Percentiles rank a stretch among this genome's conserved stretches.
These are phyloP conservation scores for Capronia epimyces DNA, from an alignment of 2,329 filamentous ascomycete genomes.

Conservation along the genomic window DNA sequence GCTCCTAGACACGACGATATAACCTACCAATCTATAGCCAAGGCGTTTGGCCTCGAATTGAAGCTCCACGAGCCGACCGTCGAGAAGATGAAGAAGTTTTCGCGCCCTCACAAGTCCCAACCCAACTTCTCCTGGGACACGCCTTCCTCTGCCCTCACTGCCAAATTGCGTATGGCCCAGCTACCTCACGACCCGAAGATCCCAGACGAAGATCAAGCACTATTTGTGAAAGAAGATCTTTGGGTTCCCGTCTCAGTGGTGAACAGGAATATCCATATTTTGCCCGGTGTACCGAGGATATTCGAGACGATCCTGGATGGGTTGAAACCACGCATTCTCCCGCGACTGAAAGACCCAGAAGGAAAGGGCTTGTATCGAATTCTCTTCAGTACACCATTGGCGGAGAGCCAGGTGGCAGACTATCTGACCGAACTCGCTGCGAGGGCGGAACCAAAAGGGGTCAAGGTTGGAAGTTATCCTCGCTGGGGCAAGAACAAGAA, in stretches of 20 bases:
- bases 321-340: slow-evolving; percentile 63
- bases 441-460: slow-evolving; percentile 65
- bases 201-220: slow-evolving; percentile 62
- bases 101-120: slow-evolving; percentile 66
- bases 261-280: slow-evolving; percentile 87
- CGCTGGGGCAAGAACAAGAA: slow-evolving; percentile 83
- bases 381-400: slow-evolving; percentile 77
- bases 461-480: slow-evolving; percentile 95
- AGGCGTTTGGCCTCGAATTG: slow-evolving; percentile 73
- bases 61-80: slow-evolving; percentile 72
- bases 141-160: slow-evolving; percentile 69
- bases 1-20: slow-evolving; percentile 82
- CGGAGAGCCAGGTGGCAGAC: slow-evolving; percentile 77
- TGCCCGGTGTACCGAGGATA: slow-evolving; percentile 80
- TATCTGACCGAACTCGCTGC: slow-evolving; percentile 76
- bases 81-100: slow-evolving; percentile 75
- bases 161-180: slow-evolving; percentile 85
- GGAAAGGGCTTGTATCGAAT: slow-evolving; percentile 74
- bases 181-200: slow-evolving; percentile 68
- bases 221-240: slow-evolving; percentile 73
- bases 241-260: slow-evolving; percentile 90
- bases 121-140: slow-evolving; percentile 77
- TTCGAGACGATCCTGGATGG: slow-evolving; percentile 76
- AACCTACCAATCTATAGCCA: slow-evolving; percentile 89
- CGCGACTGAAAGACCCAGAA: slow-evolving; percentile 70